Base-by-base conservation (phyloP, 2,329 filamentous ascomycete species). In the Podosphaera xanthii region DNA sequence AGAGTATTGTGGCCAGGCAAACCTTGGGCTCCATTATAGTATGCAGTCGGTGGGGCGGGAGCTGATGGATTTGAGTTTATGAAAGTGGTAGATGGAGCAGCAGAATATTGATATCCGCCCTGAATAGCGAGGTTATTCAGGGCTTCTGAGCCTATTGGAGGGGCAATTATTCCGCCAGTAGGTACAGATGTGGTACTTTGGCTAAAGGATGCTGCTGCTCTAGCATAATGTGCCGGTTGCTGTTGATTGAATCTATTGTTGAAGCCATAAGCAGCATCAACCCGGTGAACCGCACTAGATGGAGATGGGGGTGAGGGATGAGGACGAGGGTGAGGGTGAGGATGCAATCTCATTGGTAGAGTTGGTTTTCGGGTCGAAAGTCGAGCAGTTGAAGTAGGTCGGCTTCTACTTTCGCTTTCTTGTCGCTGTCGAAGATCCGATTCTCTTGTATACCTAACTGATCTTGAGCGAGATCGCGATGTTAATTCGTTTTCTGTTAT, bases 221-320 rank as follows among this genome's bases (percentile, higher is more conserved):
- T 64, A 60, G 63, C 64, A 59, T 64, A 67, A 36, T 61, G 61
- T 44, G 59, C 61, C 62, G 68, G 59, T 63, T 68, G 67, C 57
- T 67, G 67, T 53, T 36, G 30, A 22, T 65, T 66, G 60, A 68
- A 69, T 62, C 64, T 64, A 65, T 61, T 70, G 71, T 72, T 76
- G 74, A 71, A 73, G 65, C 66, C 70, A 62, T 72, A 70, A 67
- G 77, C 83, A 22, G n/a, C 8, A n/a, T 86, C 81, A 33, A 86
- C 81, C 30, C 75, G 75, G 42, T 77, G 77, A 69, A 85, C 83
- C 73, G 78, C 75, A 69, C 77, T 85, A 73, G 80, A 78, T 59
- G 79, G 74, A 63, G 76, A 74, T 62, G 73, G 73, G 63, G 77
- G 76, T 65, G 70, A 70, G 61, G 71, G 60, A 69, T 73, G 64